Evolutionary conservation across 768 basidiomycete species (phyloP).

Genomic region (Auriscalpium orientale): DNA sequence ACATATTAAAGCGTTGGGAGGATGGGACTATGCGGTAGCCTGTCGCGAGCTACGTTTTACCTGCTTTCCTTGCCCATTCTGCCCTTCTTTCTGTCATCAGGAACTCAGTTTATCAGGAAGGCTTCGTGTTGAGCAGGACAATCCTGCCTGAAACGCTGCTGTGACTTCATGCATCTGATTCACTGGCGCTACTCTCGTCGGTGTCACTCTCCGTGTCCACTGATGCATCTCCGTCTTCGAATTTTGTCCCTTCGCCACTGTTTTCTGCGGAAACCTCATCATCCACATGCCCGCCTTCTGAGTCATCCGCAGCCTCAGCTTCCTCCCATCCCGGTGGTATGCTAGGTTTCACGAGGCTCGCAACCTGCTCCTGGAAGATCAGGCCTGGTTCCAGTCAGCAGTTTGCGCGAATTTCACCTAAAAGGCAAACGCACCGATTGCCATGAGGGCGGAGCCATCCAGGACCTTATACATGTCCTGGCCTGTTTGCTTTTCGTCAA

Average conservation of each 20-base stretch:
- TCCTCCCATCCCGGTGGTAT: conserved; percentile 43
- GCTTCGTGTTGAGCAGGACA: too few relatives aligned
- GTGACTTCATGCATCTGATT: too few relatives aligned
- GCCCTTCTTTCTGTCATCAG: too few relatives aligned
- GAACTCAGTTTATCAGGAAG: too few relatives aligned
- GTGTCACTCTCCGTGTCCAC: too few relatives aligned
- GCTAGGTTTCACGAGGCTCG: conserved; percentile 30
- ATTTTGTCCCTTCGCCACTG: too few relatives aligned
- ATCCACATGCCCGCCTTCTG: too few relatives aligned
- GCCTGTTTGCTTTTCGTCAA: neutral
- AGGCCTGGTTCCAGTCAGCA: conserved; percentile 37
- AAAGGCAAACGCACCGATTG: conserved; percentile 44
- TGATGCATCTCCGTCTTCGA: too few relatives aligned
- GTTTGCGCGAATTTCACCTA: neutral
- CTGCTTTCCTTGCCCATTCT: too few relatives aligned
- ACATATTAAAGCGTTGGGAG: conserved; percentile 79
- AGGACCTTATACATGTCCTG: conserved; percentile 71
- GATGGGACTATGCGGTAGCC: conserved; percentile 53
- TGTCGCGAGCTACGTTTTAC: neutral
- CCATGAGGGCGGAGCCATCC: conserved; percentile 68
- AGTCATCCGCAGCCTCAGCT: conserved; percentile 10
- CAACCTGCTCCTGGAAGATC: conserved; percentile 60
- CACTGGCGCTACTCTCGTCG: too few relatives aligned
- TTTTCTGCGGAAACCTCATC: too few relatives aligned
- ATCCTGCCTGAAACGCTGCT: too few relatives aligned